Evolutionary conservation across 2,329 filamentous ascomycete species (phyloP).

Genomic region (Apiospora rasikravindrae): DNA sequence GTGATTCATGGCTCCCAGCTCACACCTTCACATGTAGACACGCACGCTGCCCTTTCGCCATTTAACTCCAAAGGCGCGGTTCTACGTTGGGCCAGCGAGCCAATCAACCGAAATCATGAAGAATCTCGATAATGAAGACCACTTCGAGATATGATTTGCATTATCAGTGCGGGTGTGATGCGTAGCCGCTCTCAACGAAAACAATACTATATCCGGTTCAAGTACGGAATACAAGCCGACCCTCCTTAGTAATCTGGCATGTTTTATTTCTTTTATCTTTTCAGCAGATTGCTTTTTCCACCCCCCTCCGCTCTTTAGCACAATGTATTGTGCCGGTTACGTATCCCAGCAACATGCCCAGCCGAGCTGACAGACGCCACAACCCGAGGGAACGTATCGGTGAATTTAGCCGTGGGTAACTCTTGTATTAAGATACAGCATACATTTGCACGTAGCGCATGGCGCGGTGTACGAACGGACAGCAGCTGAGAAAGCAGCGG

Average conservation of each 20-base stretch:
- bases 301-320: background rate
- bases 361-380: conserved; percentile 13
- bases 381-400: background rate
- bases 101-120: background rate
- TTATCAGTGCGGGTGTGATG: background rate
- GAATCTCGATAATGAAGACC: conserved; percentile 10
- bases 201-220: background rate
- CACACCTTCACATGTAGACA: too few species aligned
- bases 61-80: background rate
- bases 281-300: background rate
- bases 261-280: background rate
- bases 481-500: background rate
- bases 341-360: background rate
- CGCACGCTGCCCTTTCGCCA: background rate
- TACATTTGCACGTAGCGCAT: background rate
- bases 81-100: background rate
- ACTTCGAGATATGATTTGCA: background rate
- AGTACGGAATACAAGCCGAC: background rate
- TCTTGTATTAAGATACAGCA: background rate
- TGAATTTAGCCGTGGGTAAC: background rate
- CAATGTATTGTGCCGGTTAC: background rate
- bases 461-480: background rate
- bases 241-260: background rate
- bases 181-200: background rate
- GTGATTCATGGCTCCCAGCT: background rate